phyloP scores from a whole-genome alignment of 495 filamentous ascomycete species.

The Penicillium parvum region DNA sequence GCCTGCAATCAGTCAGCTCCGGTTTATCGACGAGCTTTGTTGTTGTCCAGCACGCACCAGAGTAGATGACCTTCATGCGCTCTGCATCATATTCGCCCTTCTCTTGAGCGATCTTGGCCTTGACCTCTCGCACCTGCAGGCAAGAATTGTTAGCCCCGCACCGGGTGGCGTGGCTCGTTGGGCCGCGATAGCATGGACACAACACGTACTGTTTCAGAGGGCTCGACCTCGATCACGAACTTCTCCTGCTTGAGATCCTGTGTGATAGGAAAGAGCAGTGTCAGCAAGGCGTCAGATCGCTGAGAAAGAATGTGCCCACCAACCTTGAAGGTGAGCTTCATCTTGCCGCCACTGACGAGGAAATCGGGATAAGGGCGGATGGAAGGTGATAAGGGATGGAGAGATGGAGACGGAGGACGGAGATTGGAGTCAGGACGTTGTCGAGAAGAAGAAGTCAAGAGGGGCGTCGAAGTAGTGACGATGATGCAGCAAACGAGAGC shows the following conservation, averaged over 20 bases:
- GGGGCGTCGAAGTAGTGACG: constrained; percentile 16
- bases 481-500: constrained; percentile 10
- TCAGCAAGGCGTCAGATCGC: constrained; percentile 12
- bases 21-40: background rate
- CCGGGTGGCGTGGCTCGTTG: constrained; percentile 5
- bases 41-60: constrained; percentile 70
- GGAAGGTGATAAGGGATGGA: constrained; percentile 7
- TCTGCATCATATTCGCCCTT: constrained; percentile 82
- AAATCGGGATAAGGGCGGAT: constrained; percentile 3
- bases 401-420: constrained; percentile 10
- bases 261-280: constrained; percentile 6
- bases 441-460: constrained; percentile 10
- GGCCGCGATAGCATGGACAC: background rate
- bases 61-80: constrained; percentile 93
- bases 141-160: constrained; percentile 32
- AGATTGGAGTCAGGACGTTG: background rate
- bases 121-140: constrained; percentile 75
- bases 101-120: constrained; percentile 81
- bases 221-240: constrained; percentile 91
- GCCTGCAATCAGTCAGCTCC: constrained; percentile 48
- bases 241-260: constrained; percentile 98
- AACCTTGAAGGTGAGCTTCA: constrained; percentile 87
- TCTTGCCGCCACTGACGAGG: constrained; percentile 41
- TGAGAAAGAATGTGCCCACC: constrained; percentile 20
- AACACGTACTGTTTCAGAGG: constrained; percentile 73